A percentile compares a stretch with the other conserved stretches of the same genome.
These are phyloP conservation scores for Capronia americana DNA, from an alignment of 2,329 filamentous ascomycete species.

Conservation along the genomic window DNA sequence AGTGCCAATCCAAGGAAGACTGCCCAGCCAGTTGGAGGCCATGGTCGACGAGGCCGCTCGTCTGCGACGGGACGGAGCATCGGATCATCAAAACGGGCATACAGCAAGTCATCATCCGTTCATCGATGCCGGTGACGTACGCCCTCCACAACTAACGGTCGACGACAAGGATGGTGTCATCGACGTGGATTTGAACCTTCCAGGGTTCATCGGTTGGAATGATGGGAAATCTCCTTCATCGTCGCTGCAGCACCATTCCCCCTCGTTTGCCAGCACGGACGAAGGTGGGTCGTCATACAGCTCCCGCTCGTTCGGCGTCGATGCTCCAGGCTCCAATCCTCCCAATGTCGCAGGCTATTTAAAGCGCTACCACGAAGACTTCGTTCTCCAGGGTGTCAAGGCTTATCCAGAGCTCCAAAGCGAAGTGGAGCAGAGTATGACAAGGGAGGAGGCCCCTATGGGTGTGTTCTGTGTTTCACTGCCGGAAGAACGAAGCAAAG, in stretches of 20 bases:
- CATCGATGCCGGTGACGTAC: conserved; percentile 18
- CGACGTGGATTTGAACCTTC: conserved; percentile 64
- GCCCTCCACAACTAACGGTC: conserved; percentile 37
- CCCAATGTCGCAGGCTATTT: conserved; percentile 64
- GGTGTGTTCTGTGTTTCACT: conserved; percentile 15
- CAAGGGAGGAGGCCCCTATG: conserved; percentile 51
- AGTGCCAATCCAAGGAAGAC: conserved; percentile 25
- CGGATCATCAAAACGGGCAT: neutral
- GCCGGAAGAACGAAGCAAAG: conserved; percentile 4
- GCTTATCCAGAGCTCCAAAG: conserved; percentile 60
- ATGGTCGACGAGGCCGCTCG: conserved; percentile 49
- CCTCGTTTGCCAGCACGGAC: conserved; percentile 60
- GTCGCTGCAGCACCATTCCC: conserved; percentile 26
- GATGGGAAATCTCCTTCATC: conserved; percentile 29
- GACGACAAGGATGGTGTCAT: conserved; percentile 63
- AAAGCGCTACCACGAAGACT: conserved; percentile 64
- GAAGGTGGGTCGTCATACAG: conserved; percentile 54
- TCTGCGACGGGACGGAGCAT: neutral
- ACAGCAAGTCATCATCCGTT: conserved; percentile 16
- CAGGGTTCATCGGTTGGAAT: conserved; percentile 56
- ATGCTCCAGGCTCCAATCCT: conserved; percentile 41
- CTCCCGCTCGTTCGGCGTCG: conserved; percentile 46
- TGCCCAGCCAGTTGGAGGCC: conserved; percentile 44
- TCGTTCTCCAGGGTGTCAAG: conserved; percentile 63
- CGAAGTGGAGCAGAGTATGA: conserved; percentile 64